Conservation (phyloP, 164 flowering plant species). For the Hamamelis virginiana region DNA sequence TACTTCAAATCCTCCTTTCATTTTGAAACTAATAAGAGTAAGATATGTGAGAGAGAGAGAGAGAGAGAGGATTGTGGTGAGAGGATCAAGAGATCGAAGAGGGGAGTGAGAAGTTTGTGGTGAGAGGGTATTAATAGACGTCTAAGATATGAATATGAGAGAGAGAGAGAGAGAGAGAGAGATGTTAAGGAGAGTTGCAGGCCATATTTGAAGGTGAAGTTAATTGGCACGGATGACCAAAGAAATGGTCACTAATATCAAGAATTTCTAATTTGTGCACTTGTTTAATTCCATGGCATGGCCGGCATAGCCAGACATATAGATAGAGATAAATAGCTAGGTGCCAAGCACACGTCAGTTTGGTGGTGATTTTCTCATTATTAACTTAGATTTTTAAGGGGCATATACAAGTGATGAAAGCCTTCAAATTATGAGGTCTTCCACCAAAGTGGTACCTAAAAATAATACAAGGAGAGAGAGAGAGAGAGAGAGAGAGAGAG, state of each 20-base stretch:
- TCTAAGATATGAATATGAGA: neutral
- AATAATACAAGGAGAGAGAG: too few species aligned
- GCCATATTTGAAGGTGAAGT: conserved; percentile 23
- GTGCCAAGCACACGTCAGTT: conserved; percentile 25
- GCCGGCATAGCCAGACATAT: conserved; percentile 39
- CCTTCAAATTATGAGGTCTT: neutral
- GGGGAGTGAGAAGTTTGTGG: too few species aligned
- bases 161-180: conserved; percentile 3
- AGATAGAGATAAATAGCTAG: conserved; percentile 11
- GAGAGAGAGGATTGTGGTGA: neutral
- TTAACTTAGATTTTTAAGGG: neutral
- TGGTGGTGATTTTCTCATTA: conserved; percentile 28
- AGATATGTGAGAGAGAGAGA: conserved; percentile 8
- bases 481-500: neutral
- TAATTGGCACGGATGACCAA: conserved; percentile 6
- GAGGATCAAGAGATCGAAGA: too few species aligned
- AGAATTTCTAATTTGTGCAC: neutral
- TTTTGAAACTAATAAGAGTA: neutral
- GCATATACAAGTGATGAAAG: neutral
- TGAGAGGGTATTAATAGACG: too few species aligned
- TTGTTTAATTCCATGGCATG: conserved; percentile 24
- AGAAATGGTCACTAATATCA: conserved; percentile 14
- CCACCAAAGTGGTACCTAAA: neutral
- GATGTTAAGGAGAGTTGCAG: conserved; percentile 15
- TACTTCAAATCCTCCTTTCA: conserved; percentile 42